Evolutionary conservation across 352 stramenopile species (phyloP), one percentile per base, ranked within the genome.

Genomic region (Phytophthora syringae): DNA sequence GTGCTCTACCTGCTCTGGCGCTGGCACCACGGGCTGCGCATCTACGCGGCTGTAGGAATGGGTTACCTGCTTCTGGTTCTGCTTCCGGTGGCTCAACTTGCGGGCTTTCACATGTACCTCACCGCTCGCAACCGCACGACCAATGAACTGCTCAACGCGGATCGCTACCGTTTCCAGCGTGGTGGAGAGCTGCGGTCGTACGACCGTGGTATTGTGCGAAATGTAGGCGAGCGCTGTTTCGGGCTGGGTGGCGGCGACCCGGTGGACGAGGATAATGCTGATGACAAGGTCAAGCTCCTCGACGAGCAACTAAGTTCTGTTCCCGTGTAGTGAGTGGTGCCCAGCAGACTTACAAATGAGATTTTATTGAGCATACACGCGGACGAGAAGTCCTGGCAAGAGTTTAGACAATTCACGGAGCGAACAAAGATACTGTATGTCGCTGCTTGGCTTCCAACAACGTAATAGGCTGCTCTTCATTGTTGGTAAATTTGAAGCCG

Each of bases 101-200:
- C 77, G 22, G 73, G 64, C 21, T 92, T 93, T 45, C 87, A 95
- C 59, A 64, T 88, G 30, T 95, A 92, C 58, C 75, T 95, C n/a
- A 85, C 77, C 10, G 58, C 70, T 27, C 80, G 72, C 13, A 93
- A 94, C 60, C 64, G 90, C 24, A 94, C 87, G 16, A 95, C 87
- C 22, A 93, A 93, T 42, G 87, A 95, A 60, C 58, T 90, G 53
- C 68, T 93, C 34, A 90, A 93, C 57, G 64, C 77, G 6, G 69
- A 89, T 62, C 84, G 86, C 9, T 92, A 93, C 48, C 72, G 77
- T 55, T 80, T 84, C 43, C 52, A 84, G 16, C 74, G 72, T 24
- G 60, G 63, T 7, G 65, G 58, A 15, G 30, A 73, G 48, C 45
- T 74, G 32, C 77, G 69, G 21, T 80, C 74, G 6, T 88, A 84